Evolutionary conservation across 495 filamentous ascomycete genomes (phyloP).

Genomic region (Aspergillus diversus): DNA sequence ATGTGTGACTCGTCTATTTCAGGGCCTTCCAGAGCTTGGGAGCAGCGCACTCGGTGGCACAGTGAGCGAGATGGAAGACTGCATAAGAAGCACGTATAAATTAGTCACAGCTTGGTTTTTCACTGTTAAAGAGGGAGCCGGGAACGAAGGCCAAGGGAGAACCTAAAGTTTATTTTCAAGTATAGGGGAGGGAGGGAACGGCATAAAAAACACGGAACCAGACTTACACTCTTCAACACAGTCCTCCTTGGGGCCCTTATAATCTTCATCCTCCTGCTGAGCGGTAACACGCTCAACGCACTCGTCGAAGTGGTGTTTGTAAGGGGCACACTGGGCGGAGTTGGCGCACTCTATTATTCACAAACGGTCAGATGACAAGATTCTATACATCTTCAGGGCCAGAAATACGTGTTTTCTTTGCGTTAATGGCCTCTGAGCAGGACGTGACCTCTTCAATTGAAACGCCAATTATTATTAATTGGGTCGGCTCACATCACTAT

Average conservation of each 20-base stretch:
- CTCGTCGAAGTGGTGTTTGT: conserved; percentile 97
- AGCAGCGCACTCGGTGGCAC: conserved; percentile 86
- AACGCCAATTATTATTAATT: neutral
- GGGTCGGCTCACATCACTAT: neutral
- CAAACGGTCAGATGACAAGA: conserved; percentile 19
- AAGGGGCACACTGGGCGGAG: conserved; percentile 78
- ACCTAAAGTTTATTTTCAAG: neutral
- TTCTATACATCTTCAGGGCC: conserved; percentile 1
- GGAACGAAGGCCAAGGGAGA: too few relatives aligned
- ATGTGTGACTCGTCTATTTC: conserved; percentile 64
- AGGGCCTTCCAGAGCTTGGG: conserved; percentile 91
- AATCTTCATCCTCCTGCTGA: conserved; percentile 66
- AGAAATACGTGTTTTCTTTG: neutral
- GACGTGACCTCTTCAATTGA: neutral
- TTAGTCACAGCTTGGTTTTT: conserved; percentile 2
- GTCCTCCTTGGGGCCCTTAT: conserved; percentile 76
- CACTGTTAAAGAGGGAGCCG: too few relatives aligned
- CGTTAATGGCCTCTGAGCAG: conserved; percentile 8
- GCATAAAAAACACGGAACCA: neutral
- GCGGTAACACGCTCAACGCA: conserved; percentile 90
- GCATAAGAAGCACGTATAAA: conserved; percentile 18
- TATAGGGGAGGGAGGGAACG: neutral
- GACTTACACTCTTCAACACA: conserved; percentile 98
- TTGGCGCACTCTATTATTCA: conserved; percentile 75
- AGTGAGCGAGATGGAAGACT: conserved; percentile 99